phyloP scores from a whole-genome alignment of 768 basidiomycete species.

The Mycena pura region DNA sequence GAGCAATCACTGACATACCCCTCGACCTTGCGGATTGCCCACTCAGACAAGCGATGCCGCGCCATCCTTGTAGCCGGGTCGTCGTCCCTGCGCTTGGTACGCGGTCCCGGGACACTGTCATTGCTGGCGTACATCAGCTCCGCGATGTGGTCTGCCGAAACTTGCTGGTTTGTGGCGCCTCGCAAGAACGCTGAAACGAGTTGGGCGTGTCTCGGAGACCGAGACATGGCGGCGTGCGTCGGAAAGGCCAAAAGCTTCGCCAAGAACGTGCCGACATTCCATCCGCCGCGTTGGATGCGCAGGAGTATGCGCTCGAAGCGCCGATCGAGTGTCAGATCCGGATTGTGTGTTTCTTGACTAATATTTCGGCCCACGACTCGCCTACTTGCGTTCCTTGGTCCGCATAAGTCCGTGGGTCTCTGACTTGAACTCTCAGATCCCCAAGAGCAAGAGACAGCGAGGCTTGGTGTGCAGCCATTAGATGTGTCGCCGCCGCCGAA shows the following conservation, averaged over 20 bases:
- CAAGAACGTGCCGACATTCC: background rate
- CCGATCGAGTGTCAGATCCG: background rate
- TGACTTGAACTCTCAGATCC: too few relatives aligned
- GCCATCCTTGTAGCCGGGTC: background rate
- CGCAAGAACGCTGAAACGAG: background rate
- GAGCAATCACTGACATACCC: background rate
- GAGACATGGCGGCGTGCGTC: background rate
- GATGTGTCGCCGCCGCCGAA: background rate
- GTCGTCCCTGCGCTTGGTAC: background rate
- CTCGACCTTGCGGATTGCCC: slow-evolving; percentile 10
- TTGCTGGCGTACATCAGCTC: slow-evolving; percentile 9
- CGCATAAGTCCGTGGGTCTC: too few relatives aligned
- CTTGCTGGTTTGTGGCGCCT: background rate
- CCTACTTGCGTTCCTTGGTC: too few relatives aligned
- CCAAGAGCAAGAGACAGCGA: too few relatives aligned
- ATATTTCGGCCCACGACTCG: too few relatives aligned
- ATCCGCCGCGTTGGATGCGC: background rate
- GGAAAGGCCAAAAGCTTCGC: background rate
- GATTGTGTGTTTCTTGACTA: too few relatives aligned
- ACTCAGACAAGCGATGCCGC: background rate
- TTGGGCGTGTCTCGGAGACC: background rate
- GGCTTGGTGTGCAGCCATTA: too few relatives aligned
- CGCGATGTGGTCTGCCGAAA: background rate
- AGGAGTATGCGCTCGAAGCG: background rate
- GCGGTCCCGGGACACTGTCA: background rate